phyloP scores from a whole-genome alignment of 208 protist species.

The Trypanosoma cruzi region DNA sequence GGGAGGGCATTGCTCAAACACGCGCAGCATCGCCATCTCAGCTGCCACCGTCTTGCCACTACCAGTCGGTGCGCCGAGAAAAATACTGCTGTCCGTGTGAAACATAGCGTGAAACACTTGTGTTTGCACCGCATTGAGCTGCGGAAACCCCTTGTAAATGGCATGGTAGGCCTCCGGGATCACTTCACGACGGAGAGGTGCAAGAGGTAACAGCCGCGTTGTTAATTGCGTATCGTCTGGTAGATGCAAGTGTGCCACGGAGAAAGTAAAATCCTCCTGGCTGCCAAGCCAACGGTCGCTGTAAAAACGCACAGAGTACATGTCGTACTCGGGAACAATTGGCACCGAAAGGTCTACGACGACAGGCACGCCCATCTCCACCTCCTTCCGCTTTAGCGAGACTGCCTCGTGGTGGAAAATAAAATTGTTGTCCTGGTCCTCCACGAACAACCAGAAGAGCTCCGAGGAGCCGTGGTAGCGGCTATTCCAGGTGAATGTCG shows the following conservation, averaged over 20 bases:
- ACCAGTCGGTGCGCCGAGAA: slow-evolving; percentile 98
- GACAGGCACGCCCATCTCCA: slow-evolving; percentile 70
- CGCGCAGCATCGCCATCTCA: slow-evolving; percentile 98
- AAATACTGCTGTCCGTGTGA: slow-evolving; percentile 98
- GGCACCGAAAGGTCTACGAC: slow-evolving; percentile 96
- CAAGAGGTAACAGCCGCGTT: slow-evolving; percentile 96
- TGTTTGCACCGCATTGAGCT: slow-evolving; percentile 99
- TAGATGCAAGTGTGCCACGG: slow-evolving; percentile 95
- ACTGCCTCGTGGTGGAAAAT: slow-evolving; percentile 93
- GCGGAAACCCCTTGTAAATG: slow-evolving; percentile 93
- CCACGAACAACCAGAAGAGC: slow-evolving; percentile 97
- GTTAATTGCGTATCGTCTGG: slow-evolving; percentile 95
- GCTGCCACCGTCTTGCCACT: slow-evolving; percentile 99
- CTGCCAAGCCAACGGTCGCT: slow-evolving; percentile 96
- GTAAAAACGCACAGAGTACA: slow-evolving; percentile 97
- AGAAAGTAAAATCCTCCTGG: slow-evolving; percentile 90
- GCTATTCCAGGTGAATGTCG: slow-evolving; percentile 95
- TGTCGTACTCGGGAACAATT: slow-evolving; percentile 96
- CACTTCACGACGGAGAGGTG: slow-evolving; percentile 93
- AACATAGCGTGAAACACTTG: slow-evolving; percentile 99
- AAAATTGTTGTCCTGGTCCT: slow-evolving; percentile 96
- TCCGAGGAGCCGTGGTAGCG: slow-evolving; percentile 93
- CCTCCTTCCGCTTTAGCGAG: slow-evolving; percentile 83
- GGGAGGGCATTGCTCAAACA: slow-evolving; percentile 85
- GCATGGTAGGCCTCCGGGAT: slow-evolving; percentile 82